phyloP scores from a whole-genome alignment of 2,329 filamentous ascomycete species.

The Xylariaceae sp. region DNA sequence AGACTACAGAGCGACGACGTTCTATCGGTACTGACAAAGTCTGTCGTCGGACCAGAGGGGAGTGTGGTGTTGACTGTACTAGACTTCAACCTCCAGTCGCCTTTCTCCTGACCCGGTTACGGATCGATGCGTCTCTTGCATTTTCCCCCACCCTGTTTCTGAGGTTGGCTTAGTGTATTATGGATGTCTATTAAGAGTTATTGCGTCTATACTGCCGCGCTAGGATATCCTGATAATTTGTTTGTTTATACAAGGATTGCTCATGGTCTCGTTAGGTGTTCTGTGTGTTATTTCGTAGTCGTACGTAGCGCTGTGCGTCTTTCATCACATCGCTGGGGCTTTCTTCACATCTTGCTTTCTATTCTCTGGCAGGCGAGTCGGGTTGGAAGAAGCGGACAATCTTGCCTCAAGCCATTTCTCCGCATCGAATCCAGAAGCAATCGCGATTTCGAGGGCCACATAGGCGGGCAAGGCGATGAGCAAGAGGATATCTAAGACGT shows the following conservation, averaged over 20 bases:
- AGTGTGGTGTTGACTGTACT: slow-evolving; percentile 31
- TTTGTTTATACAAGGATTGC: slow-evolving; percentile 13
- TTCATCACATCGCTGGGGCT: slow-evolving; percentile 19
- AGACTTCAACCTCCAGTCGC: slow-evolving; percentile 32
- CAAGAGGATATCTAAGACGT: slow-evolving; percentile 61
- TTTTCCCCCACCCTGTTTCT: too few relatives aligned
- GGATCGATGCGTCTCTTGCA: too few relatives aligned
- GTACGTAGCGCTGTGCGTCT: neutral
- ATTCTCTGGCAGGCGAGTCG: neutral
- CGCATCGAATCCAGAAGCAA: slow-evolving; percentile 17
- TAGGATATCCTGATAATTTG: slow-evolving; percentile 4
- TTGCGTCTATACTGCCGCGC: too few relatives aligned
- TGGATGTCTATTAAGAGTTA: too few relatives aligned
- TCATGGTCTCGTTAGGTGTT: slow-evolving; percentile 12
- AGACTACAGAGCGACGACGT: slow-evolving; percentile 33
- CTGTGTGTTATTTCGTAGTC: slow-evolving; percentile 1
- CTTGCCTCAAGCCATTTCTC: slow-evolving; percentile 17
- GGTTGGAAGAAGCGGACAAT: neutral
- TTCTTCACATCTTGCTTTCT: slow-evolving; percentile 4
- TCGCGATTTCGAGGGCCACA: slow-evolving; percentile 18
- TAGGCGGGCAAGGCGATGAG: slow-evolving; percentile 30
- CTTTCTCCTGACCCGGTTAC: too few relatives aligned
- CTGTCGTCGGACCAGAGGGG: slow-evolving; percentile 4
- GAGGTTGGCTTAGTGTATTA: too few relatives aligned
- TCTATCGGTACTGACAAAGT: slow-evolving; percentile 33